These are phyloP conservation scores for Phlyctochytrium planicorne DNA, from an alignment of 192 early-diverging fungal species.

Conservation along the genomic window DNA sequence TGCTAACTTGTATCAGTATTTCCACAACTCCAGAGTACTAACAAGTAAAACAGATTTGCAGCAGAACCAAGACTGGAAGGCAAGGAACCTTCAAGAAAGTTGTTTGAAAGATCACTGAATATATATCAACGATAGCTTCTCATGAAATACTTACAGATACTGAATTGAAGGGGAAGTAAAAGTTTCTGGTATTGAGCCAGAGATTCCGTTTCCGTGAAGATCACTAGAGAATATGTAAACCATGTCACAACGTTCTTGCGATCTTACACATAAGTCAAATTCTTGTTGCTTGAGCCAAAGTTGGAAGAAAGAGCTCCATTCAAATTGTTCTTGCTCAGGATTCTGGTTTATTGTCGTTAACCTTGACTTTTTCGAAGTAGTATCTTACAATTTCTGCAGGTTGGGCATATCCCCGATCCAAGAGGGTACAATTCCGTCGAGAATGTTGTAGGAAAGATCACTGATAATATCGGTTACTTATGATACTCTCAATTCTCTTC, in stretches of 20 bases:
- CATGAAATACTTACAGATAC: not conserved
- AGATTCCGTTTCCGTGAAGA: not conserved
- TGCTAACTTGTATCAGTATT: no score
- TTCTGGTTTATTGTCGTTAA: no score
- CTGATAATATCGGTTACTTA: not conserved
- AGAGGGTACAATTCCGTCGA: not conserved
- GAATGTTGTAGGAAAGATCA: not conserved
- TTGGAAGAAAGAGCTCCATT: not conserved
- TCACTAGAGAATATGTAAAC: no score
- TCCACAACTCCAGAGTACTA: no score
- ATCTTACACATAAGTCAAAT: not conserved
- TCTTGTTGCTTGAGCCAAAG: not conserved
- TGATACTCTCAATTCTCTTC: no score
- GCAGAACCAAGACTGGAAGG: no score
- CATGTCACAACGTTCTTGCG: no score
- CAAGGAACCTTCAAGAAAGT: not conserved
- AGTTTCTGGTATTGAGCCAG: not conserved
- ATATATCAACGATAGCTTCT: not conserved
- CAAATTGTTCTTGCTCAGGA: not conserved
- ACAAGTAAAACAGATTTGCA: no score
- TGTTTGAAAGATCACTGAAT: not conserved
- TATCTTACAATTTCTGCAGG: not conserved
- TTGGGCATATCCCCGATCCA: not conserved
- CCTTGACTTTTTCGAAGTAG: no score
- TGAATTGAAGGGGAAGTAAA: not conserved